These are phyloP conservation scores for Leptodontidium sp. DNA, from an alignment of 2,329 filamentous ascomycete species.

Conservation along the genomic window DNA sequence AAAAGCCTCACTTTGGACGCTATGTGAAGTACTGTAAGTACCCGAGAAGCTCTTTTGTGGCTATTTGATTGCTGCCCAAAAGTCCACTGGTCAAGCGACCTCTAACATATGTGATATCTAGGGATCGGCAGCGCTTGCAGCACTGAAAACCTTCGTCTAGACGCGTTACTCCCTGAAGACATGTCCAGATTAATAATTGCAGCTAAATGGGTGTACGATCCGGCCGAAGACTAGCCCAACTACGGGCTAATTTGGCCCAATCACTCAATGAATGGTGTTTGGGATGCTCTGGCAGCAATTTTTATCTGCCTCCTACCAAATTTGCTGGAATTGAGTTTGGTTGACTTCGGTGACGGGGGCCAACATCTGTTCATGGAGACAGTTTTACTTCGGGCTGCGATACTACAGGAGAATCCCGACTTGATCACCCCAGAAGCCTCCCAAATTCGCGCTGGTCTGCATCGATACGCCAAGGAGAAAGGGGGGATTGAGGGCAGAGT, in stretches of 20 bases:
- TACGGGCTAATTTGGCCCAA: too few relatives aligned
- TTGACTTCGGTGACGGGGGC: neutral
- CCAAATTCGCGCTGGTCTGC: neutral
- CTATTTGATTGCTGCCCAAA: neutral
- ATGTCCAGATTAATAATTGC: neutral
- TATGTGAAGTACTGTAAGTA: neutral
- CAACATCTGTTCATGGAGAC: neutral
- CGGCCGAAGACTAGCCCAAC: neutral
- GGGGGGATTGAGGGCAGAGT: neutral
- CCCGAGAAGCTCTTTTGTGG: neutral
- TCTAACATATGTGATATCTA: neutral
- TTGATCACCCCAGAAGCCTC: too few relatives aligned
- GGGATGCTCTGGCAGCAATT: neutral
- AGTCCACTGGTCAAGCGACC: neutral
- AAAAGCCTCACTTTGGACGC: neutral
- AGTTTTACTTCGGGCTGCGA: neutral
- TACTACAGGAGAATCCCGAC: neutral
- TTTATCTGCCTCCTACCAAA: neutral
- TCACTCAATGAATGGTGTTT: neutral
- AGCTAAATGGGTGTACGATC: neutral
- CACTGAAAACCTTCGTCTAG: neutral
- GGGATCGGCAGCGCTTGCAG: neutral
- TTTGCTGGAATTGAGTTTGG: neutral
- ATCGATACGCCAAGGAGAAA: neutral
- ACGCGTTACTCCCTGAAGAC: neutral